Conservation (phyloP, 2,329 filamentous ascomycete species). For the Tolypocladium album region DNA sequence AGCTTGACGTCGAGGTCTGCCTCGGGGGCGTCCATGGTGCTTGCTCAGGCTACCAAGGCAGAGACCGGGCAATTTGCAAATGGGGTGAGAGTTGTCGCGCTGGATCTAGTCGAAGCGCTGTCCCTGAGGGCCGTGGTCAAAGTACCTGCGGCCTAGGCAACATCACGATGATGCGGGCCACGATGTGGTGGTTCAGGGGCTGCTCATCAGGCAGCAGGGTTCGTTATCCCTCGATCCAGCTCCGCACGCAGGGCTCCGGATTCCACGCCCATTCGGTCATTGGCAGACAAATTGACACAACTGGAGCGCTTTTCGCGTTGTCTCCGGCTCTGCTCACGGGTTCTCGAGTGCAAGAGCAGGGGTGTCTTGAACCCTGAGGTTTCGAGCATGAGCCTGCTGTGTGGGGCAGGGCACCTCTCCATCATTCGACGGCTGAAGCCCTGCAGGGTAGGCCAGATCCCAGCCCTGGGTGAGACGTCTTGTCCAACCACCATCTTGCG, state of each 20-base stretch:
- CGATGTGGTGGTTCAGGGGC: background rate
- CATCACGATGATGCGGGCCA: background rate
- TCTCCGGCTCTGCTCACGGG: background rate
- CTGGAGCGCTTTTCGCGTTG: background rate
- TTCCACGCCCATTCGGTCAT: no score
- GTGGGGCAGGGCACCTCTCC: no score
- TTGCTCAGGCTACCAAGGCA: background rate
- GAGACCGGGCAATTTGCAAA: no score
- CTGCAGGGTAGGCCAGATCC: background rate
- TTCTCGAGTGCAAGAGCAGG: background rate
- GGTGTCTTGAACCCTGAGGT: background rate
- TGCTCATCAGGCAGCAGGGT: background rate
- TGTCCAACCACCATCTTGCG: no score
- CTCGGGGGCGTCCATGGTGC: conserved; percentile 48
- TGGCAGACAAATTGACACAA: no score
- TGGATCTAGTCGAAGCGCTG: background rate
- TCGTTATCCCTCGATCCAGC: background rate
- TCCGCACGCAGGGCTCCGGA: background rate
- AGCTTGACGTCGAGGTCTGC: conserved; percentile 52
- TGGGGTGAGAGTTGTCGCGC: background rate
- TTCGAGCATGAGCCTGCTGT: background rate
- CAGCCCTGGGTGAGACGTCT: no score
- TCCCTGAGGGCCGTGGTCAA: background rate
- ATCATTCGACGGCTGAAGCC: background rate
- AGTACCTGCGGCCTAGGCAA: background rate